phyloP scores from a whole-genome alignment of 1,284 basidiomycete species.

The Tilletia setariae region DNA sequence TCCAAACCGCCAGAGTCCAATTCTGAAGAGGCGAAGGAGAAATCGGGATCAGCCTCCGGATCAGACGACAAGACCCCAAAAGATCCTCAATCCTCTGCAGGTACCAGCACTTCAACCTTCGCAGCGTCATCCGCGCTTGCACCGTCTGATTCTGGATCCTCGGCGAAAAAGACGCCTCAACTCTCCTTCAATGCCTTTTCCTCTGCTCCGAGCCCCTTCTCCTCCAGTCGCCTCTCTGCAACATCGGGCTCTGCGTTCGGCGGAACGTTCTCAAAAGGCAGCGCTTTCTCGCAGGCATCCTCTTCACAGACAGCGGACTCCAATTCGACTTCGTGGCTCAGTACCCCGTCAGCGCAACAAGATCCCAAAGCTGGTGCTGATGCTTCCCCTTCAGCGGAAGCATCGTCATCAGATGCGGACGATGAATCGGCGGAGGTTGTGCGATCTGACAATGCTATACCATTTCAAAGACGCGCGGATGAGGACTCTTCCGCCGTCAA shows the following conservation, averaged over 20 bases:
- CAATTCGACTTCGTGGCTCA: background rate
- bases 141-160: background rate
- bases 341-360: background rate
- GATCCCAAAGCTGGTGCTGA: too few relatives aligned
- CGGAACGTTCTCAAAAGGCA: background rate
- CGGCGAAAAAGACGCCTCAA: background rate
- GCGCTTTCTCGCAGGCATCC: background rate
- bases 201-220: background rate
- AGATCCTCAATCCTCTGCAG: too few relatives aligned
- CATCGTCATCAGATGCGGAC: background rate
- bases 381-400: background rate
- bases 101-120: too few relatives aligned
- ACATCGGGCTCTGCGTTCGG: background rate
- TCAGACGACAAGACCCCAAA: too few relatives aligned
- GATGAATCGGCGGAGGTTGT: background rate
- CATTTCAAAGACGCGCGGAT: background rate
- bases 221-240: background rate
- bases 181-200: slow-evolving; percentile 4
- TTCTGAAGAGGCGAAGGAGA: too few relatives aligned
- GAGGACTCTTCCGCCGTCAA: background rate
- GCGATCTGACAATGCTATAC: background rate
- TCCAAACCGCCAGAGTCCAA: too few relatives aligned
- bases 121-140: background rate
- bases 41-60: too few relatives aligned
- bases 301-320: background rate